Evolutionary conservation across 169 alveolate species (phyloP).

Genomic region (Pseudocohnilembus persalinus): DNA sequence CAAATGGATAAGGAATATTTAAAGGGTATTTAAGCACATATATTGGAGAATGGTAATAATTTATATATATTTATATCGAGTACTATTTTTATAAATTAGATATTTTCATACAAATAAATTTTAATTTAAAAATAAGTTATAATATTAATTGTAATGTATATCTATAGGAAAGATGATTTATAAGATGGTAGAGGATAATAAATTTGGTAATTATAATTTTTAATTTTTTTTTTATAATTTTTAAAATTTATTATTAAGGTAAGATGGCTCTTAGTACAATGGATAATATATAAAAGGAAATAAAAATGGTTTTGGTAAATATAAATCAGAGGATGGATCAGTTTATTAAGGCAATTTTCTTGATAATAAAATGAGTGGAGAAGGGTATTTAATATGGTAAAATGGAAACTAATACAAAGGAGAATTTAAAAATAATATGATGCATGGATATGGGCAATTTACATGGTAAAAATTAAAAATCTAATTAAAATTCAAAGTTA

Average conservation of each 20-base stretch:
- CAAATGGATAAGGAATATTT: neutral
- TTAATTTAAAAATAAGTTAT: too few species aligned
- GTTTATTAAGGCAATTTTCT: slow-evolving; percentile 13
- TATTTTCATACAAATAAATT: too few species aligned
- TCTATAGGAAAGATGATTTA: neutral
- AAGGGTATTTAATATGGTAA: slow-evolving; percentile 11
- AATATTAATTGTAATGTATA: neutral
- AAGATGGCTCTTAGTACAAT: slow-evolving; percentile 3
- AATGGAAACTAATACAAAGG: slow-evolving; percentile 23
- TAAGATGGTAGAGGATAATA: neutral
- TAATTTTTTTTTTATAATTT: too few species aligned
- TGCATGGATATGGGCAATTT: slow-evolving; percentile 19
- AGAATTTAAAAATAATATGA: slow-evolving; percentile 11
- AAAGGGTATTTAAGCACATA: neutral
- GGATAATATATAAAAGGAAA: slow-evolving; percentile 19
- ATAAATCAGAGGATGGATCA: slow-evolving; percentile 24
- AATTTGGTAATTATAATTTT: neutral
- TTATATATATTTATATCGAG: too few species aligned
- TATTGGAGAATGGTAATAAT: neutral
- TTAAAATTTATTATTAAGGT: neutral
- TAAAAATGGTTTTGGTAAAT: slow-evolving; percentile 19
- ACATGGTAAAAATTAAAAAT: slow-evolving; percentile 1
- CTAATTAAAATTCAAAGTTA: too few species aligned
- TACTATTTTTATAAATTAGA: too few species aligned
- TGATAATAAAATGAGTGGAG: slow-evolving; percentile 28